Evolutionary conservation across 768 basidiomycete species (phyloP).

Genomic region (Auriscalpium vulgare): DNA sequence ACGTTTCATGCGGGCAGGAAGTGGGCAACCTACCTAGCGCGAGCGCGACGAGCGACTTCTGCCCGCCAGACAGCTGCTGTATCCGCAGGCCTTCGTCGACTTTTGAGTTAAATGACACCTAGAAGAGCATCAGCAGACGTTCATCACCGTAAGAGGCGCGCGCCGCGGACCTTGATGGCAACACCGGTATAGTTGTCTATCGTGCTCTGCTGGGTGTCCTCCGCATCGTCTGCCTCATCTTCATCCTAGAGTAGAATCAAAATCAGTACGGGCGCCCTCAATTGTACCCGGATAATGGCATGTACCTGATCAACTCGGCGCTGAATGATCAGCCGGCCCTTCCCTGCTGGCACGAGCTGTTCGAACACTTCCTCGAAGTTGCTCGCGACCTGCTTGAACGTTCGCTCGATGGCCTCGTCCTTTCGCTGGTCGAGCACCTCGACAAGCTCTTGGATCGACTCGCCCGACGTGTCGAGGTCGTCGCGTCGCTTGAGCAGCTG

Average conservation of each 20-base stretch:
- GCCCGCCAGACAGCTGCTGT: constrained; percentile 94
- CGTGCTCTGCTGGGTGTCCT: constrained; percentile 62
- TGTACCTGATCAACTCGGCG: constrained; percentile 77
- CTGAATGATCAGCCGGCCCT: constrained; percentile 89
- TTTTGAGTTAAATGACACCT: constrained; percentile 99
- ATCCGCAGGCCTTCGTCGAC: constrained; percentile 94
- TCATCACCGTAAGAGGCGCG: background rate
- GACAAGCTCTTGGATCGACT: constrained; percentile 88
- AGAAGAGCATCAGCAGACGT: constrained; percentile 2
- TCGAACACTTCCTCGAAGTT: constrained; percentile 98
- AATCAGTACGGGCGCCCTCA: background rate
- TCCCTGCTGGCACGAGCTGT: constrained; percentile 88
- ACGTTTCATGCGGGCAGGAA: background rate
- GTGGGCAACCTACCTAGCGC: constrained; percentile 57
- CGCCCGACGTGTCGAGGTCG: constrained; percentile 84
- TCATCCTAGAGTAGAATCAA: constrained; percentile 45
- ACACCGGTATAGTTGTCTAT: constrained; percentile 97
- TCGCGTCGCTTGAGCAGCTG: constrained; percentile 79
- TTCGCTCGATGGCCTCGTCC: constrained; percentile 97
- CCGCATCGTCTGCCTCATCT: constrained; percentile 63
- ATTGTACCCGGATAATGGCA: background rate
- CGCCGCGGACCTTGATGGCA: constrained; percentile 69
- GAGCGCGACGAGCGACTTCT: constrained; percentile 94
- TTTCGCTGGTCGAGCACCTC: constrained; percentile 93
- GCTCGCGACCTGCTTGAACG: constrained; percentile 95